Evolutionary conservation across 169 alveolate genomes (phyloP).

Genomic region (Plasmodium chabaudi): DNA sequence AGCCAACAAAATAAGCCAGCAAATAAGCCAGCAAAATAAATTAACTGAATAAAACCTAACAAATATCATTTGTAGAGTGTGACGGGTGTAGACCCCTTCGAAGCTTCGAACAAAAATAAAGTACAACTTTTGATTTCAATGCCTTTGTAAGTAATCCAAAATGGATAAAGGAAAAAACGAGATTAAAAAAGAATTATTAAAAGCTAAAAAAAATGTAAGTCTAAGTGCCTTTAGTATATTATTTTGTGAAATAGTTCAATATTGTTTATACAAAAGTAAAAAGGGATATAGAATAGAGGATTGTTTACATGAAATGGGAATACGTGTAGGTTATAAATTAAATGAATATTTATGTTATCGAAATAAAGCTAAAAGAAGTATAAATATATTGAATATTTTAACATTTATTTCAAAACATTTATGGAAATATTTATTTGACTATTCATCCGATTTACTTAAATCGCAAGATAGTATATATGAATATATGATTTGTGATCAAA

Average conservation of each 20-base stretch:
- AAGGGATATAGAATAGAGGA: conserved; percentile 86
- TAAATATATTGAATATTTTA: conserved; percentile 79
- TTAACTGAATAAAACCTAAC: no score
- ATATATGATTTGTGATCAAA: conserved; percentile 86
- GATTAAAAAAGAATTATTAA: conserved; percentile 30
- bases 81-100: no score
- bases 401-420: conserved; percentile 83
- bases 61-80: no score
- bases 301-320: conserved; percentile 86
- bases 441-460: conserved; percentile 86
- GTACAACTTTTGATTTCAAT: no score
- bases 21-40: no score
- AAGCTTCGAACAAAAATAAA: no score
- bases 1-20: no score
- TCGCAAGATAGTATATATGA: conserved; percentile 86
- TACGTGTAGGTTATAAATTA: conserved; percentile 84
- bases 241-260: conserved; percentile 87
- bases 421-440: conserved; percentile 87
- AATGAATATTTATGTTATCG: conserved; percentile 80
- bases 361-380: conserved; percentile 83
- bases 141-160: not conserved
- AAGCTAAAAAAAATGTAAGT: conserved; percentile 76
- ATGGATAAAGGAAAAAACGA: conserved; percentile 31
- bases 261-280: conserved; percentile 81
- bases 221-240: conserved; percentile 84